These are phyloP conservation scores for Rhodotorula sphaerocarpa DNA, from an alignment of 768 basidiomycete genomes.

Conservation along the genomic window DNA sequence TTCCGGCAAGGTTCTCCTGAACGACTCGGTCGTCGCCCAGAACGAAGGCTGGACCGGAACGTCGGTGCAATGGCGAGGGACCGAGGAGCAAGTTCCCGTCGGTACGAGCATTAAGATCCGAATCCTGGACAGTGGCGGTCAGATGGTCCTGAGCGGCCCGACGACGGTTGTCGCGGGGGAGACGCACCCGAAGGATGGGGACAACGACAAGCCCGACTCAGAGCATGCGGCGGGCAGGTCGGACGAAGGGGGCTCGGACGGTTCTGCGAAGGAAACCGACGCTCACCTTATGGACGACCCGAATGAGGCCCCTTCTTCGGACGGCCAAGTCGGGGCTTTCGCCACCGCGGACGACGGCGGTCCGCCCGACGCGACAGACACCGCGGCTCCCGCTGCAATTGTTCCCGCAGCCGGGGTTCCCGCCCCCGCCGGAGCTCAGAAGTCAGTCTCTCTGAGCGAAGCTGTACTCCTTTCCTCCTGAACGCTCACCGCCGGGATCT, in stretches of 20 bases:
- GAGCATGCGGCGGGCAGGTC: too few species aligned
- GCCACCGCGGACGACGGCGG: too few species aligned
- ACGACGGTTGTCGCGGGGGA: constrained; percentile 3
- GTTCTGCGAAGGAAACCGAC: background rate
- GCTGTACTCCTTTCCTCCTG: too few species aligned
- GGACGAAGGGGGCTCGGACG: too few species aligned
- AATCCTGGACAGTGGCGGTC: background rate
- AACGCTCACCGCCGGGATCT: too few species aligned
- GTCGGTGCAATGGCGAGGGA: constrained; percentile 8
- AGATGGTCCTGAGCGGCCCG: constrained; percentile 2
- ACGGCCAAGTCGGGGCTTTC: too few species aligned
- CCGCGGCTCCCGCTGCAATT: too few species aligned
- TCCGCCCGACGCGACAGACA: too few species aligned
- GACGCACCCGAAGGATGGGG: background rate
- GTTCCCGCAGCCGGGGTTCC: too few species aligned
- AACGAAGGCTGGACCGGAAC: constrained; percentile 8
- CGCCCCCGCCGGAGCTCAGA: too few species aligned
- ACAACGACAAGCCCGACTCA: background rate
- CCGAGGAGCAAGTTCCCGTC: background rate
- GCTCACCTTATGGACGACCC: background rate
- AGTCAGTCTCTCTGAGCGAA: too few species aligned
- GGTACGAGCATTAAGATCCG: constrained; percentile 14
- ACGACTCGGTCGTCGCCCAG: constrained; percentile 6
- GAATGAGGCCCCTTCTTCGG: too few species aligned
- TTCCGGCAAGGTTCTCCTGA: background rate